Evolutionary conservation across 148 eudicot genomes (phyloP).

Genomic region (Diospyros lotus): DNA sequence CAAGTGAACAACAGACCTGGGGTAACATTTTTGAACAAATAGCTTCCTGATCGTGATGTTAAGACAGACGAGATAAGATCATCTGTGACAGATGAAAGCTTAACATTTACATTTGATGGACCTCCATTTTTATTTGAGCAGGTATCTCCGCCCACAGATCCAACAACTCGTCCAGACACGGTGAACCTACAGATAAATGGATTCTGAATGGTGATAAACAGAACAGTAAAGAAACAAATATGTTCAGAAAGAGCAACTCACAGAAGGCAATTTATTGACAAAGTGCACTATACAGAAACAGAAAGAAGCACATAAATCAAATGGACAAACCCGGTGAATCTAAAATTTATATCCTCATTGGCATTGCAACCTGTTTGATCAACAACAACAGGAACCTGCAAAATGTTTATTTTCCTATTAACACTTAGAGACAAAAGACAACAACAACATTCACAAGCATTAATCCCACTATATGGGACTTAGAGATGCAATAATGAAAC

Average conservation of each 20-base stretch:
- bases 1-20: conserved; percentile 55
- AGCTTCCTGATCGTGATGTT: conserved; percentile 70
- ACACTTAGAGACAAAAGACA: conserved; percentile 41
- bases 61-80: conserved; percentile 64
- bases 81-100: conserved; percentile 61
- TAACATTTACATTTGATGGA: conserved; percentile 79
- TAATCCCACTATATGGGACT: no score
- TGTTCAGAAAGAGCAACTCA: background rate
- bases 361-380: conserved; percentile 91
- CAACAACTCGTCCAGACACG: conserved; percentile 77
- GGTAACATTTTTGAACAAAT: conserved; percentile 60
- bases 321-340: conserved; percentile 77
- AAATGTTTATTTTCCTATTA: background rate
- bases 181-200: conserved; percentile 54
- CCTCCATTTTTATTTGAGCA: conserved; percentile 72
- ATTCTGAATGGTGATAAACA: conserved; percentile 5
- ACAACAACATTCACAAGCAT: conserved; percentile 7
- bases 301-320: background rate
- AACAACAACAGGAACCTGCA: conserved; percentile 73
- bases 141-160: conserved; percentile 85
- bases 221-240: background rate
- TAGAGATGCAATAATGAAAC: no score
- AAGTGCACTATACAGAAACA: background rate
- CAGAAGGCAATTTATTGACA: conserved; percentile 1
- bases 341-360: conserved; percentile 93